These are phyloP conservation scores for Juglanconis sp. DNA, from an alignment of 2,329 filamentous ascomycete genomes.

Conservation along the genomic window DNA sequence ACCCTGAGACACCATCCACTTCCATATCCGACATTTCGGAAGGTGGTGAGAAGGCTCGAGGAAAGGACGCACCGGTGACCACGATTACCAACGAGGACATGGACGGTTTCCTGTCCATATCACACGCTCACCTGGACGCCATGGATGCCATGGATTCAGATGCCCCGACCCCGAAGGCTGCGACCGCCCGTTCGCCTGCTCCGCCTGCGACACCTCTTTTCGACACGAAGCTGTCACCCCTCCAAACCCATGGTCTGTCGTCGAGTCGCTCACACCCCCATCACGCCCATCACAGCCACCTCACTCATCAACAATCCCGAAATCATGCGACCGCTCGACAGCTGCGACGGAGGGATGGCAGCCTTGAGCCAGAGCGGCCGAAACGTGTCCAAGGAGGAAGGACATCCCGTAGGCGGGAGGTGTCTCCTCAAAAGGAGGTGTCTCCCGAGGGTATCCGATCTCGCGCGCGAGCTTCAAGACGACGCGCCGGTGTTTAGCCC, in stretches of 20 bases:
- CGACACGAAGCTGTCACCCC: conserved; percentile 27
- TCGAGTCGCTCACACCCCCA: conserved; percentile 12
- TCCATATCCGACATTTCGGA: conserved; percentile 46
- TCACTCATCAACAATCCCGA: conserved; percentile 2
- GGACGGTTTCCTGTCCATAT: conserved; percentile 33
- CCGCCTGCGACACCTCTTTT: conserved; percentile 31
- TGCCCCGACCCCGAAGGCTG: conserved; percentile 42
- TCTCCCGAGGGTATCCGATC: not conserved
- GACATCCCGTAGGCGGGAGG: conserved; percentile 1
- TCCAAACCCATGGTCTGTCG: conserved; percentile 21
- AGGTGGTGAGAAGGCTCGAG: conserved; percentile 28
- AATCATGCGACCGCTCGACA: conserved; percentile 9
- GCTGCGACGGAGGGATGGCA: conserved; percentile 2
- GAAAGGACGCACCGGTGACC: conserved; percentile 23
- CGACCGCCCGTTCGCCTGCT: conserved; percentile 21
- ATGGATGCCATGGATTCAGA: conserved; percentile 37
- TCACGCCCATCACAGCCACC: conserved; percentile 13
- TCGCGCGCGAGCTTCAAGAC: conserved; percentile 1
- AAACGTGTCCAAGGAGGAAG: not conserved
- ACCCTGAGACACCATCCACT: conserved; percentile 40
- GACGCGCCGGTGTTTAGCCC: not conserved
- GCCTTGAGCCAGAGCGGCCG: conserved; percentile 4
- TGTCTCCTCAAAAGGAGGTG: not conserved
- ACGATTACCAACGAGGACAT: conserved; percentile 27
- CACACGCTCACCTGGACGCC: conserved; percentile 37